phyloP scores from a whole-genome alignment of 1,284 basidiomycete genomes.

The Ceratorhiza oryzae-sativae region DNA sequence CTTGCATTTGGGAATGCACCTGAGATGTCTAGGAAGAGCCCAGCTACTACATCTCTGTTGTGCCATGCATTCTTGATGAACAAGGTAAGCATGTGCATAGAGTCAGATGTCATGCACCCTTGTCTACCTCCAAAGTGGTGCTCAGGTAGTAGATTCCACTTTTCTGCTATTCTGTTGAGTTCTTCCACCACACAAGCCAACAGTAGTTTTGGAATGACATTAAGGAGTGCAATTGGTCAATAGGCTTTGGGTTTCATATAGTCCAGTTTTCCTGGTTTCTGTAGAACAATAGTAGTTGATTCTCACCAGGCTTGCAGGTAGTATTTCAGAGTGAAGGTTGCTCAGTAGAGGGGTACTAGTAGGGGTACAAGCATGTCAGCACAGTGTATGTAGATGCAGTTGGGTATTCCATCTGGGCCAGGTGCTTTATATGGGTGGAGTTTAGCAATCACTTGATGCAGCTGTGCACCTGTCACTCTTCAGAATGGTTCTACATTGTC shows the following conservation, averaged over 20 bases:
- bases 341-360: conserved; percentile 42
- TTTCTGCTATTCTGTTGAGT: conserved; percentile 22
- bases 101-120: conserved; percentile 36
- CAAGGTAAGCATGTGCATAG: conserved; percentile 24
- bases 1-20: conserved; percentile 50
- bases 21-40: conserved; percentile 41
- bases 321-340: conserved; percentile 22
- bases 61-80: conserved; percentile 42
- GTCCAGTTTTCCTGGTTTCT: conserved; percentile 40
- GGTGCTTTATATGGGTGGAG: conserved; percentile 50
- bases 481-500: neutral
- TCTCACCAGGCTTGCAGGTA: conserved; percentile 36
- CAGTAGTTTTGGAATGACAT: conserved; percentile 33
- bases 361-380: conserved; percentile 46
- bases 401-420: conserved; percentile 52
- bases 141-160: conserved; percentile 24
- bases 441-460: neutral
- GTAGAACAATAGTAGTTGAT: conserved; percentile 20
- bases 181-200: conserved; percentile 10
- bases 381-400: conserved; percentile 50
- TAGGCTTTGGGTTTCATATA: conserved; percentile 41
- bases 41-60: conserved; percentile 19
- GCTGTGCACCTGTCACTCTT: conserved; percentile 20
- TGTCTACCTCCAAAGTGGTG: conserved; percentile 39
- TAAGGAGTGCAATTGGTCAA: conserved; percentile 42